Conservation (phyloP, 176 grass and related monocot species). For the Aegilops longissima region DNA sequence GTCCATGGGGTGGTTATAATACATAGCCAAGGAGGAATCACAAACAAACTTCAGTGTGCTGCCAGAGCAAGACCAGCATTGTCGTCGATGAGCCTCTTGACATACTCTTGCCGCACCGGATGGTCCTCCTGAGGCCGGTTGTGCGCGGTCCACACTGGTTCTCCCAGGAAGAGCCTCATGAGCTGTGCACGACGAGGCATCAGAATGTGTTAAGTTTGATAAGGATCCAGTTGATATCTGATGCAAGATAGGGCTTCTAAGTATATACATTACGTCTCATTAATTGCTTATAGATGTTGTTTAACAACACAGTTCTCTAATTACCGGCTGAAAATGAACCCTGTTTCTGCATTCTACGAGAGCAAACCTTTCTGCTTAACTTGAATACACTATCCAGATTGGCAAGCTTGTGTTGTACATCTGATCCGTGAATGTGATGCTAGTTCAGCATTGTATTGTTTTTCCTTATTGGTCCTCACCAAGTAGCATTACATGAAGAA, state of each 20-base stretch:
- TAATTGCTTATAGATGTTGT: background rate
- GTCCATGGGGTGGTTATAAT: background rate
- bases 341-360: background rate
- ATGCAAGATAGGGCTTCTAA: background rate
- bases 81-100: slow-evolving; percentile 55
- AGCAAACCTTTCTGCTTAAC: background rate
- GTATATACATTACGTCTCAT: background rate
- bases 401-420: background rate
- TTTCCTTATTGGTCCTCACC: background rate
- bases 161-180: slow-evolving; percentile 84
- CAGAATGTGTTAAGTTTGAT: background rate
- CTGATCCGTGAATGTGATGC: background rate
- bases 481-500: background rate
- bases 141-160: slow-evolving; percentile 72
- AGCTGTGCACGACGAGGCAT: slow-evolving; percentile 44
- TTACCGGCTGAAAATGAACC: background rate
- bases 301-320: background rate
- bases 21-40: background rate
- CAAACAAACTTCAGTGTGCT: slow-evolving; percentile 57
- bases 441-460: background rate
- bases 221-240: background rate
- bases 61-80: slow-evolving; percentile 56
- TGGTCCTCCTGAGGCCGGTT: slow-evolving; percentile 89
- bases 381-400: background rate
- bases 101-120: slow-evolving; percentile 72